Conservation (phyloP, 805 yeast genomes). For the Myxozyma neglecta region DNA sequence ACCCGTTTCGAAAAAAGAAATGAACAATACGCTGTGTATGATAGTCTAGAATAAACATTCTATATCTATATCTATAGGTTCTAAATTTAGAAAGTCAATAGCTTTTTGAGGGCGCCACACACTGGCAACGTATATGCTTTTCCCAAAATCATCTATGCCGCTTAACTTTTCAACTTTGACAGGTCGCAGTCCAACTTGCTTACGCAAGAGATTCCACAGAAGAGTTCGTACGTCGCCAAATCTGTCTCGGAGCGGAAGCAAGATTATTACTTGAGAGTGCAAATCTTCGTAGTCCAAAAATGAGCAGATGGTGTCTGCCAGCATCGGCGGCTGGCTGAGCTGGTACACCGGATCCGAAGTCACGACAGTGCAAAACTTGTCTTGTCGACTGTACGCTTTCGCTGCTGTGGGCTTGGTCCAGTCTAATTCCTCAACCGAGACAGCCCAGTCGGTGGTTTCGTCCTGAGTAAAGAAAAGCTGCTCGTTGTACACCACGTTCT, state of each 20-base stretch:
- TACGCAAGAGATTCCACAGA: slow-evolving; percentile 52
- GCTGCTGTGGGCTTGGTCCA: slow-evolving; percentile 64
- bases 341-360: slow-evolving; percentile 91
- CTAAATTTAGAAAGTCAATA: background rate
- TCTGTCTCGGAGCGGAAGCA: slow-evolving; percentile 70
- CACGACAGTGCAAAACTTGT: slow-evolving; percentile 58
- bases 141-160: slow-evolving; percentile 88
- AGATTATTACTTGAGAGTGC: slow-evolving; percentile 57
- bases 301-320: slow-evolving; percentile 56
- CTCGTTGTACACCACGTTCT: slow-evolving; percentile 58
- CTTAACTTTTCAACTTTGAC: slow-evolving; percentile 48
- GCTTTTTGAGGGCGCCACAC: slow-evolving; percentile 32
- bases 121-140: slow-evolving; percentile 49
- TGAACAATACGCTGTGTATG: background rate
- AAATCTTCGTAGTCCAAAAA: slow-evolving; percentile 44
- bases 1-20: slow-evolving; percentile 59
- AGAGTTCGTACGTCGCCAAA: slow-evolving; percentile 64
- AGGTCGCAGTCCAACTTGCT: slow-evolving; percentile 36
- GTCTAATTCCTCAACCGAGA: slow-evolving; percentile 58
- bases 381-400: slow-evolving; percentile 29
- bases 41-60: background rate
- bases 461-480: background rate
- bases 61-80: slow-evolving; percentile 4
- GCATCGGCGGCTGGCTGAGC: slow-evolving; percentile 72
- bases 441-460: slow-evolving; percentile 18